phyloP scores from a whole-genome alignment of 2,329 filamentous ascomycete species.

The Aureobasidium sp. region DNA sequence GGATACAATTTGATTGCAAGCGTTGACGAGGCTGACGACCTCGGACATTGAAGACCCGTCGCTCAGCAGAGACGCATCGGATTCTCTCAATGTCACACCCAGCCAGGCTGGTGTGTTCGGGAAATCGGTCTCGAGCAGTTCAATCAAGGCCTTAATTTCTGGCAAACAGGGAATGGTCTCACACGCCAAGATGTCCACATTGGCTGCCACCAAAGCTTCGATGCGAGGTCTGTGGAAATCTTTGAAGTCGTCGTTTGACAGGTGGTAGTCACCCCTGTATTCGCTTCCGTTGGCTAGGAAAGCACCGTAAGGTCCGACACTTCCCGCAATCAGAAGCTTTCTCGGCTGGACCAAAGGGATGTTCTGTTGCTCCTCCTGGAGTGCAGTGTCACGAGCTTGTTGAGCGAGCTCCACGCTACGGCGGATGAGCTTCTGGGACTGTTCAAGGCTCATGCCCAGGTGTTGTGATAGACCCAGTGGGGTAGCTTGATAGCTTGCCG shows the following conservation, averaged over 20 bases:
- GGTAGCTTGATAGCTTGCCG: constrained; percentile 43
- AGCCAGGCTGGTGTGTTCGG: constrained; percentile 34
- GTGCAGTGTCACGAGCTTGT: constrained; percentile 28
- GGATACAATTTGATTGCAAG: constrained; percentile 31
- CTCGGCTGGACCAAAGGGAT: not conserved
- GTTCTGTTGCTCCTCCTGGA: constrained; percentile 4
- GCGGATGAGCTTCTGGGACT: constrained; percentile 32
- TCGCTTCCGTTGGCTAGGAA: constrained; percentile 42
- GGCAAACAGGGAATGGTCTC: constrained; percentile 39
- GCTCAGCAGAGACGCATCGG: constrained; percentile 30
- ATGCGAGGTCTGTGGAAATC: constrained; percentile 40
- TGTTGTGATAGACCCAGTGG: constrained; percentile 35
- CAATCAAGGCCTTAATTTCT: constrained; percentile 35
- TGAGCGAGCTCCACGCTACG: constrained; percentile 37
- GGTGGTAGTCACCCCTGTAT: constrained; percentile 38
- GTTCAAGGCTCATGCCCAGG: constrained; percentile 27
- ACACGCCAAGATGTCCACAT: constrained; percentile 38
- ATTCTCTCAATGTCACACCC: constrained; percentile 32
- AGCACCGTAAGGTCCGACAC: constrained; percentile 43
- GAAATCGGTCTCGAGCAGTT: constrained; percentile 35
- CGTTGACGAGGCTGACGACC: constrained; percentile 29
- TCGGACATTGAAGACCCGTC: constrained; percentile 36
- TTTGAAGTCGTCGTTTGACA: constrained; percentile 28
- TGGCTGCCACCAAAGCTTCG: constrained; percentile 34
- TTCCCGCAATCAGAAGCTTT: constrained; percentile 36